Evolutionary conservation across 495 filamentous ascomycete species (phyloP), one percentile per base, ranked within the genome.

Genomic region (Corynascus novoguineensis): DNA sequence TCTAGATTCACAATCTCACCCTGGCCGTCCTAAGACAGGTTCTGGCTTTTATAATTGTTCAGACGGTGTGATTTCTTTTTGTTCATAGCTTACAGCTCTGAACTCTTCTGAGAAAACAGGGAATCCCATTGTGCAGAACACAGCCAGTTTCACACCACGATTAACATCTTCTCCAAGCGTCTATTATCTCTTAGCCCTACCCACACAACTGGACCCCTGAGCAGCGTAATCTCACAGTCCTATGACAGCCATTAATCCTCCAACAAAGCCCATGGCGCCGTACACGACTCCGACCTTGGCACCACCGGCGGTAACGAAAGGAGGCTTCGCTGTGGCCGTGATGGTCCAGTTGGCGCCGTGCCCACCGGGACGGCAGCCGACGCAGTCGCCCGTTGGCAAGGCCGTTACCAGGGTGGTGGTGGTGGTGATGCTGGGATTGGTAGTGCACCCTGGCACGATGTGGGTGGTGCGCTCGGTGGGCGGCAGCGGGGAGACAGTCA

Each of bases 401-500:
- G 48, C 48, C 15, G 17, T 4, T 0, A 27, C 34, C 19, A 50
- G 31, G 9, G 48, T 50, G 19, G 48, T 38, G 1, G 8, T 7
- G 48, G 19, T 50, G 10, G 48, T 29, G 0, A 29, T 32, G 0
- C 31, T 15, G 19, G 48, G 34, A 7, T 35, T 35, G 5, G 50
- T 14, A 1, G 50, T 52, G 50, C 50, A 52, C 21, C 34, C 50
- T 14, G 50, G 50, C 34, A 52, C 50, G 34, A 27, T n/a, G 6
- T 41, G 32, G 2, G 50, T 38, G 2, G 50, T 52, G 34, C 50
- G 50, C 50, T 52, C 22, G 11, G 34, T 17, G 14, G 32, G 34
- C 12, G 50, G 22, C 34, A 52, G 22, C 22, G 50, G 50, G 0
- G 38, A 21, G 25, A 53, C 50, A 17, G 50, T 53, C 6, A 53